A percentile compares a stretch with the other conserved stretches of the same genome.
These are phyloP conservation scores for Exophiala spinifera DNA, from an alignment of 2,329 filamentous ascomycete genomes.

Conservation along the genomic window DNA sequence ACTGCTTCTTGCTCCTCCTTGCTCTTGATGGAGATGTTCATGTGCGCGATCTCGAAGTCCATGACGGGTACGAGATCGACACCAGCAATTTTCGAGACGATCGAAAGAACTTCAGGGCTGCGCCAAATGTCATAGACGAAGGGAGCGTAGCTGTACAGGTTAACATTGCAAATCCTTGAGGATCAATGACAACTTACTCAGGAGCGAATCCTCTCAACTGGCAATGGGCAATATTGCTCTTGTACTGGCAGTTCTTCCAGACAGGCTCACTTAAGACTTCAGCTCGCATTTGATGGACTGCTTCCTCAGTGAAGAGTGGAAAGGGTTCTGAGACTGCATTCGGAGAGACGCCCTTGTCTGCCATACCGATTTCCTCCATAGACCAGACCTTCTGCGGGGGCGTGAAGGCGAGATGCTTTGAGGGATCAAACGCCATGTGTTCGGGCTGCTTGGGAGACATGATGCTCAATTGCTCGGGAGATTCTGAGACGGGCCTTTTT, in stretches of 20 bases:
- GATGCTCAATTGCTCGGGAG: background rate
- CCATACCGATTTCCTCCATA: conserved; percentile 61
- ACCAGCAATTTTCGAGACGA: conserved; percentile 56
- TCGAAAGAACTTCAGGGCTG: conserved; percentile 51
- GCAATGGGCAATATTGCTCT: conserved; percentile 52
- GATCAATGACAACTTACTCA: conserved; percentile 44
- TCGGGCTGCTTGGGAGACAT: conserved; percentile 27
- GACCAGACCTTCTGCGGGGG: conserved; percentile 50
- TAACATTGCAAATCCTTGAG: conserved; percentile 18
- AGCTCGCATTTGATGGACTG: conserved; percentile 57
- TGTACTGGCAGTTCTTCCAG: conserved; percentile 54
- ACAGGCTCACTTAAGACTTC: conserved; percentile 58
- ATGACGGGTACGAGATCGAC: conserved; percentile 57
- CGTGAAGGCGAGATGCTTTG: conserved; percentile 53
- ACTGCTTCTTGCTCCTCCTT: conserved; percentile 26
- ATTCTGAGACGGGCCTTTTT: conserved; percentile 13
- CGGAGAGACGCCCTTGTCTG: conserved; percentile 56
- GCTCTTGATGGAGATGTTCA: conserved; percentile 51
- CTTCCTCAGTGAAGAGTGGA: conserved; percentile 58
- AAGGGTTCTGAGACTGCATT: conserved; percentile 63
- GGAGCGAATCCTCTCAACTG: conserved; percentile 53
- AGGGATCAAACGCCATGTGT: conserved; percentile 46
- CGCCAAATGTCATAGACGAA: conserved; percentile 61
- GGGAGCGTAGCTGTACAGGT: conserved; percentile 51
- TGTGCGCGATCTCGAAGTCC: conserved; percentile 58